Evolutionary conservation across 495 filamentous ascomycete genomes (phyloP).

Genomic region (Opeltia flavorubescens): DNA sequence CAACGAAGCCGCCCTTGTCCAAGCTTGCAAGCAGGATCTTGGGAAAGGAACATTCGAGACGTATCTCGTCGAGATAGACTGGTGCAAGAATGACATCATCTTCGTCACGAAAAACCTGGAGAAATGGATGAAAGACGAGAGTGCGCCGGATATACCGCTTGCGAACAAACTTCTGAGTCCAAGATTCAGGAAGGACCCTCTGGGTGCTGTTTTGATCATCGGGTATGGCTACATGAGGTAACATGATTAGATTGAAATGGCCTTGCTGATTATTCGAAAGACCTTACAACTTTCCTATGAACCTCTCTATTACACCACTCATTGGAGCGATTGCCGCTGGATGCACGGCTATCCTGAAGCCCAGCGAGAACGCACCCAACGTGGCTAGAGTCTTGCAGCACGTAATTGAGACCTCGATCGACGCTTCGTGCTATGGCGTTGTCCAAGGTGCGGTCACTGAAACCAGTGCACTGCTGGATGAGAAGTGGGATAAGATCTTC

Average conservation of each 20-base stretch:
- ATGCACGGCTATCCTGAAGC: slow-evolving; percentile 80
- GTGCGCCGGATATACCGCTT: slow-evolving; percentile 51
- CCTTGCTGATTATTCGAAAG: slow-evolving; percentile 20
- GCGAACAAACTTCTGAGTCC: slow-evolving; percentile 53
- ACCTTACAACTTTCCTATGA: slow-evolving; percentile 83
- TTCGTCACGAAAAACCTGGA: slow-evolving; percentile 60
- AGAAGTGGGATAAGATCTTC: slow-evolving; percentile 96
- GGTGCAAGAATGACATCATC: slow-evolving; percentile 64
- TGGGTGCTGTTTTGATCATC: slow-evolving; percentile 74
- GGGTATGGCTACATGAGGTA: slow-evolving; percentile 35
- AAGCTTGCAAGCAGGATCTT: slow-evolving; percentile 62
- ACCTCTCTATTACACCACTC: slow-evolving; percentile 61
- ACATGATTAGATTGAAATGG: background rate
- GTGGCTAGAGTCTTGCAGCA: slow-evolving; percentile 67
- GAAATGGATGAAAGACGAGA: slow-evolving; percentile 72
- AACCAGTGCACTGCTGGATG: slow-evolving; percentile 64
- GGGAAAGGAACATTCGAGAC: slow-evolving; percentile 59
- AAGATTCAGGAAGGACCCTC: slow-evolving; percentile 74
- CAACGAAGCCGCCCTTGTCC: slow-evolving; percentile 49
- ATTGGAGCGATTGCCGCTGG: slow-evolving; percentile 87
- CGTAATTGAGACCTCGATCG: slow-evolving; percentile 57
- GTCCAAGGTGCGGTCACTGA: slow-evolving; percentile 72
- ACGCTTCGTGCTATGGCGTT: slow-evolving; percentile 60
- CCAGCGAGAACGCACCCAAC: slow-evolving; percentile 64
- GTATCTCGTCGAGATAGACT: slow-evolving; percentile 53